Percentiles rank a stretch among this genome's conserved stretches.
Evolutionary conservation across 1,284 basidiomycete genomes (phyloP).

Genomic region (Apiotrichum veenhuisii): DNA sequence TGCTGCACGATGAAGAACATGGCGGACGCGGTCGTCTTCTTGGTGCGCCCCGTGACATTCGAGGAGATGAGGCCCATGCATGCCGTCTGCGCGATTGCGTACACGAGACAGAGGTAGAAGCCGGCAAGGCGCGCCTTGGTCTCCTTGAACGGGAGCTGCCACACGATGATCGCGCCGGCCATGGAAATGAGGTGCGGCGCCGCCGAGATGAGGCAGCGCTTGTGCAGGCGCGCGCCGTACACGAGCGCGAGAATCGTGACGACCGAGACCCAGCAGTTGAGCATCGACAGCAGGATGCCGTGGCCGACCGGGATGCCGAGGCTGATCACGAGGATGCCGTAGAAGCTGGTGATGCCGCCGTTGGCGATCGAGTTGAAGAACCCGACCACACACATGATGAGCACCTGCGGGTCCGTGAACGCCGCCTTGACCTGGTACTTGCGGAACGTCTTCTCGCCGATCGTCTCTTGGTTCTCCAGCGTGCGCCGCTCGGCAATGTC

Average conservation of each 20-base stretch:
- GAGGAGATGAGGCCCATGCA: slow-evolving; percentile 1
- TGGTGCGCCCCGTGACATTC: slow-evolving; percentile 23
- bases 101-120: slow-evolving; percentile 10
- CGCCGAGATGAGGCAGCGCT: slow-evolving; percentile 12
- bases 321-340: slow-evolving; percentile 21
- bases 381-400: slow-evolving; percentile 2
- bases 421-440: slow-evolving; percentile 30
- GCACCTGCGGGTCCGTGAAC: slow-evolving; percentile 19
- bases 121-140: slow-evolving; percentile 1
- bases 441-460: slow-evolving; percentile 24
- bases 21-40: slow-evolving; percentile 20
- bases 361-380: slow-evolving; percentile 14
- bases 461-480: slow-evolving; percentile 30
- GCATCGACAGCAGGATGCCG: slow-evolving; percentile 18
- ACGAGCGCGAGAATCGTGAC: slow-evolving; percentile 14
- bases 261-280: slow-evolving; percentile 16
- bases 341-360: slow-evolving; percentile 9
- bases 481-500: slow-evolving; percentile 24
- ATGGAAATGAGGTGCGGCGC: slow-evolving; percentile 13
- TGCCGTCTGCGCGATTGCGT: not conserved
- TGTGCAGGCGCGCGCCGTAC: slow-evolving; percentile 15
- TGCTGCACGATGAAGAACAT: slow-evolving; percentile 14
- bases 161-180: slow-evolving; percentile 20
- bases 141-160: slow-evolving; percentile 1
- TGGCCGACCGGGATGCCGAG: slow-evolving; percentile 17